Evolutionary conservation across 148 eudicot genomes (phyloP), one percentile per base, ranked within the genome.

Genomic region (Rhododendron kiyosumense): DNA sequence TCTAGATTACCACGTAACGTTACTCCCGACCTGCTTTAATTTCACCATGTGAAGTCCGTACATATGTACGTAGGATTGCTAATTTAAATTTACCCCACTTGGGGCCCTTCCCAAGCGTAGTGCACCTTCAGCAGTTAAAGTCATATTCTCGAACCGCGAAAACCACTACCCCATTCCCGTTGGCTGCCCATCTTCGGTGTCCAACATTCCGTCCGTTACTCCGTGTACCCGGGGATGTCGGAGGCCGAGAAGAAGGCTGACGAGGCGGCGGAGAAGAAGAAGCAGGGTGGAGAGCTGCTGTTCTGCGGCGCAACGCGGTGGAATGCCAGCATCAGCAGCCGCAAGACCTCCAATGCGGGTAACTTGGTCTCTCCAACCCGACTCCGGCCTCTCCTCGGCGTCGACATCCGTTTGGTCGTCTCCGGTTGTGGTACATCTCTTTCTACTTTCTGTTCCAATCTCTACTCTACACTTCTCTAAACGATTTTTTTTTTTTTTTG

Each of bases 281-380:
- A 82, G 85, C 89, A 89, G 88, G 95, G 98, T 10, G 99, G 99
- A 15, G 99, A 97, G 91, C 81, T 97, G 80, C 75, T 97, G 88
- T 95, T 91, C 81, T 95, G 99, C 84, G 99, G 99, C 5, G 86
- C 95, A 4, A 95, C 99, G 30, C 79, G 87, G 67, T 97, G 99
- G 99, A 46, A 46, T 46, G 49, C 49, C 49, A 95, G 93, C 85
- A 88, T 93, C 63, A 86, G 95, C 89, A 98, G 98, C 28, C 90
- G 93, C 69, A 88, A 87, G 63, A 95, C 92, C 22, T 91, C 92
- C 14, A 10, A 46, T 46, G 49, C 2, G 49, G 49, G 49, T 9
- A 94, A 91, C 85, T 86, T 97, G 88, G 90, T 87, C 18, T 88
- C 96, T 43, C 99, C 99, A 3, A 93, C 99, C 32, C 78, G 98